Evolutionary conservation across 495 filamentous ascomycete genomes (phyloP).

Genomic region (Achaetomiella virescens): DNA sequence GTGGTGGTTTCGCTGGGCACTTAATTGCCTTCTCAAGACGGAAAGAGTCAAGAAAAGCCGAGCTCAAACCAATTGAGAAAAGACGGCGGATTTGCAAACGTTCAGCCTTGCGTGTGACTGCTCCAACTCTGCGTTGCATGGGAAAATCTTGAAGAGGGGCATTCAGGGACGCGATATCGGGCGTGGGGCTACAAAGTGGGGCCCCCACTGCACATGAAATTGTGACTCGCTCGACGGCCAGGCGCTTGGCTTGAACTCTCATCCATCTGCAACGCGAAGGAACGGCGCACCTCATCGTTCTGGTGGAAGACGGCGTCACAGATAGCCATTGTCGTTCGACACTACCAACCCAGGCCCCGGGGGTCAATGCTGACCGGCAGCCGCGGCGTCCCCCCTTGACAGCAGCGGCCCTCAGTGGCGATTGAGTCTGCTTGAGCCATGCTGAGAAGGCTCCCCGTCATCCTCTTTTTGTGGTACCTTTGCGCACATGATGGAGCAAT

Average conservation of each 20-base stretch:
- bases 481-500: too few species aligned
- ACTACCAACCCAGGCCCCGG: too few species aligned
- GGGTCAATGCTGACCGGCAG: too few species aligned
- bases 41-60: background rate
- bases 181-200: constrained; percentile 1
- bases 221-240: background rate
- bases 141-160: constrained; percentile 2
- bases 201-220: background rate
- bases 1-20: background rate
- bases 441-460: too few species aligned
- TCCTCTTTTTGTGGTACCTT: too few species aligned
- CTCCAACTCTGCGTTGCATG: background rate
- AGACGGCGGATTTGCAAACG: background rate
- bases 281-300: background rate
- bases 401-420: too few species aligned
- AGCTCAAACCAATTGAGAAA: background rate
- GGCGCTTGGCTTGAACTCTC: too few species aligned
- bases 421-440: too few species aligned
- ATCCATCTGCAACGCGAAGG: background rate
- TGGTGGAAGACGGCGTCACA: too few species aligned
- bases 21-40: background rate
- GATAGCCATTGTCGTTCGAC: too few species aligned
- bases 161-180: background rate
- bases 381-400: too few species aligned
- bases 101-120: background rate